A percentile compares a stretch with the other conserved stretches of the same genome.
Evolutionary conservation across 169 alveolate species (phyloP).

Genomic region (Theileria equi): DNA sequence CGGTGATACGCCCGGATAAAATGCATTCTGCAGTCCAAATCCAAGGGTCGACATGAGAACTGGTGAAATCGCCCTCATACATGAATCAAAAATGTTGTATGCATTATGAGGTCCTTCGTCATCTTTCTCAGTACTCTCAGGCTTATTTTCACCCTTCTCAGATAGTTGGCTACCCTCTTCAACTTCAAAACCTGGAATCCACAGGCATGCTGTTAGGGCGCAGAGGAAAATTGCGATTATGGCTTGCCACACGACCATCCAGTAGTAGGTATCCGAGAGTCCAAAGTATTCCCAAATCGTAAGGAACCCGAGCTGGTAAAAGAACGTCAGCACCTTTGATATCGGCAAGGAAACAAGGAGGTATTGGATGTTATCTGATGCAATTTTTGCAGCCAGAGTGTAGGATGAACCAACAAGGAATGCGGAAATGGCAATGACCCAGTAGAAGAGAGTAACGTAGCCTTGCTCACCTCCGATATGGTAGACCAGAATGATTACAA

Average conservation of each 20-base stretch:
- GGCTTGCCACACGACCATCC: slow-evolving; percentile 9
- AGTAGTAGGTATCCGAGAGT: slow-evolving; percentile 8
- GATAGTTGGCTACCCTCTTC: background rate
- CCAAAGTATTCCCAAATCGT: background rate
- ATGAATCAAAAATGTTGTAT: too few relatives aligned
- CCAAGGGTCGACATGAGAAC: background rate
- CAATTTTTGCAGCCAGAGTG: background rate
- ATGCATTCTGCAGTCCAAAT: background rate
- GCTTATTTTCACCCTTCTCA: background rate
- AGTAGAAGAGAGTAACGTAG: slow-evolving; percentile 17
- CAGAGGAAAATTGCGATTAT: slow-evolving; percentile 13
- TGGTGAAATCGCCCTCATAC: background rate
- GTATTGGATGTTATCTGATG: slow-evolving; percentile 10
- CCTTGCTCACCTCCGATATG: slow-evolving; percentile 3
- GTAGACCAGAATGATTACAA: background rate
- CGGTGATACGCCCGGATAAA: slow-evolving; percentile 5
- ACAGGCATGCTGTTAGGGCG: slow-evolving; percentile 14
- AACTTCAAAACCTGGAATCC: slow-evolving; percentile 10
- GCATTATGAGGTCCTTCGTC: too few relatives aligned
- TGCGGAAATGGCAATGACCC: slow-evolving; percentile 14
- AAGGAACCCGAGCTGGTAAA: slow-evolving; percentile 14
- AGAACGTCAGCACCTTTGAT: slow-evolving; percentile 4
- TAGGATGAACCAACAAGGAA: slow-evolving; percentile 2
- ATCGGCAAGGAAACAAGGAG: slow-evolving; percentile 20
- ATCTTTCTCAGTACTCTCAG: too few relatives aligned